A percentile compares a stretch with the other conserved stretches of the same genome.
phyloP scores from a whole-genome alignment of 169 alveolate genomes.

The Eimeria sp. region DNA sequence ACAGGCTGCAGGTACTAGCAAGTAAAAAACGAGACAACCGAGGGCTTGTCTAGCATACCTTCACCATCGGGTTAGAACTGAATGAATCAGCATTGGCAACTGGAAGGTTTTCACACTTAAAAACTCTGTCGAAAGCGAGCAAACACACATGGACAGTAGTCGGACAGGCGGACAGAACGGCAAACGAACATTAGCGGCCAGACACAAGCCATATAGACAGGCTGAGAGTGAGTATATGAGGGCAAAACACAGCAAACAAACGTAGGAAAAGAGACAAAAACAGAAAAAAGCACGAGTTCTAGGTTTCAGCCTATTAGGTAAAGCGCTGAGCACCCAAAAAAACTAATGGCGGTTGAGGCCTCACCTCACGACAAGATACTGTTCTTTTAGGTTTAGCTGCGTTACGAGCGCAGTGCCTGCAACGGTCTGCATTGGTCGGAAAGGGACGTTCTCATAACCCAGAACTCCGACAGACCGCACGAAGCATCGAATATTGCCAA shows the following conservation, averaged over 20 bases:
- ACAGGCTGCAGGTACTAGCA: neutral
- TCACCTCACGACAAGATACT: slow-evolving; percentile 85
- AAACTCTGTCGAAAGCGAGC: slow-evolving; percentile 62
- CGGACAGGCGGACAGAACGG: neutral
- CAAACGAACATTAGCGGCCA: neutral
- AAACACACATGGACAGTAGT: neutral
- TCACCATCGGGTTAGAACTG: slow-evolving; percentile 87
- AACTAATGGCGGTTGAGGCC: neutral
- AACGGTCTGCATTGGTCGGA: slow-evolving; percentile 85
- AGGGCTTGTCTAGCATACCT: slow-evolving; percentile 63
- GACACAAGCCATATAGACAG: neutral
- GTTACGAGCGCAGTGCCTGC: slow-evolving; percentile 87
- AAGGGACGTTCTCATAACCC: slow-evolving; percentile 81
- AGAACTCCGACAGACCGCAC: slow-evolving; percentile 86
- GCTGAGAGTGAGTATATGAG: neutral
- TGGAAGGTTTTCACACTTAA: slow-evolving; percentile 87
- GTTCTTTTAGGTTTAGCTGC: slow-evolving; percentile 85
- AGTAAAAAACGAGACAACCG: slow-evolving; percentile 1
- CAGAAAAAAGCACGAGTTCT: neutral
- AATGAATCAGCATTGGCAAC: slow-evolving; percentile 86
- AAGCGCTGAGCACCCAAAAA: neutral
- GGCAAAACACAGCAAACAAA: neutral
- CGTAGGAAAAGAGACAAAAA: neutral
- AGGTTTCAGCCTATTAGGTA: neutral
- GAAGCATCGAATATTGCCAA: slow-evolving; percentile 87